Conservation (phyloP, 2,329 filamentous ascomycete species). For the Pleochaeta shiraiana region DNA sequence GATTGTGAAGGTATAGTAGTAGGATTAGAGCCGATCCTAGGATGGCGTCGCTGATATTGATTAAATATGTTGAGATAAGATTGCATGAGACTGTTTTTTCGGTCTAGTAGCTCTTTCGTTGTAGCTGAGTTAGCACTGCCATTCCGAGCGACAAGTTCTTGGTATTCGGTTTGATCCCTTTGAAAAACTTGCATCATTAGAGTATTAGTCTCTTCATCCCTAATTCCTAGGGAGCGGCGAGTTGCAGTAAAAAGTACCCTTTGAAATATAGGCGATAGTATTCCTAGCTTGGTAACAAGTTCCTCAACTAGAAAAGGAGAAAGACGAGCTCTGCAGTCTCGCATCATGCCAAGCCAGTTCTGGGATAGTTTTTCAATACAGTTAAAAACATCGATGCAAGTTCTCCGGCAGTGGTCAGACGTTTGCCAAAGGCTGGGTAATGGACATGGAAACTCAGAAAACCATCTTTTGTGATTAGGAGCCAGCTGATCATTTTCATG, state of each 20-base stretch:
- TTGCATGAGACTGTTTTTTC: constrained; percentile 10
- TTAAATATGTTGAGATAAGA: constrained; percentile 11
- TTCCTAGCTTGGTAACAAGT: constrained; percentile 24
- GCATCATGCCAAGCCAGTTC: constrained; percentile 21
- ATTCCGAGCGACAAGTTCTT: constrained; percentile 12
- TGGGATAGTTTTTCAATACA: constrained; percentile 25
- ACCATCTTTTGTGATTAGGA: constrained; percentile 22
- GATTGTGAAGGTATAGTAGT: neutral
- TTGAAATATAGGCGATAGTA: constrained; percentile 31
- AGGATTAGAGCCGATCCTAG: constrained; percentile 2
- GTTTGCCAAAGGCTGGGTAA: constrained; percentile 13
- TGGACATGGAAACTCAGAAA: constrained; percentile 25
- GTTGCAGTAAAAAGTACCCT: constrained; percentile 30
- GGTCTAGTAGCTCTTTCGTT: constrained; percentile 12
- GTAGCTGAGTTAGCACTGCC: constrained; percentile 14
- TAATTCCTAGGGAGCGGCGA: constrained; percentile 24
- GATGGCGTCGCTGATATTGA: constrained; percentile 6
- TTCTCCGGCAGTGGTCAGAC: constrained; percentile 18
- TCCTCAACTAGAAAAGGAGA: constrained; percentile 37
- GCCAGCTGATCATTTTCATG: constrained; percentile 24
- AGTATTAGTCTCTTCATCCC: constrained; percentile 18
- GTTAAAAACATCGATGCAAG: constrained; percentile 20
- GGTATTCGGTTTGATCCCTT: constrained; percentile 19
- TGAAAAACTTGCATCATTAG: constrained; percentile 21
- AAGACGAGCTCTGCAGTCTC: constrained; percentile 19